A percentile compares a stretch with the other conserved stretches of the same genome.
Evolutionary conservation across 768 basidiomycete genomes (phyloP).

Genomic region (Mycena epipterygia): DNA sequence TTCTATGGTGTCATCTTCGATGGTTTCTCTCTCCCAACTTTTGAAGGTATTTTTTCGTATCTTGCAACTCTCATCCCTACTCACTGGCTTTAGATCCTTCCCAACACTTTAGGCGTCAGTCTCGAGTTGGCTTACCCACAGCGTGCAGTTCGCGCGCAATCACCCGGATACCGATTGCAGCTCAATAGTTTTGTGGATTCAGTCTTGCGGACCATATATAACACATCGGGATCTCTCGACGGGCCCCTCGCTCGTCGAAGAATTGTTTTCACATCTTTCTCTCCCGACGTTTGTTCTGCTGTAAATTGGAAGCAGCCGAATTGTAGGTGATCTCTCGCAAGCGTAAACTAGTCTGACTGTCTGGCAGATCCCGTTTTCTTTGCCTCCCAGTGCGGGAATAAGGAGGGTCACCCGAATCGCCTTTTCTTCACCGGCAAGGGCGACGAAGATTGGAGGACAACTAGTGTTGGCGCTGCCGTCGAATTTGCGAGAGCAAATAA

Average conservation of each 20-base stretch:
- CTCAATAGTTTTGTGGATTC: conserved; percentile 89
- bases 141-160: conserved; percentile 56
- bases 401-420: conserved; percentile 51
- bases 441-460: conserved; percentile 63
- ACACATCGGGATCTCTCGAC: conserved; percentile 67
- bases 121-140: conserved; percentile 85
- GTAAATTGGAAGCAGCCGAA: conserved; percentile 99
- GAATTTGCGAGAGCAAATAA: conserved; percentile 96
- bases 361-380: conserved; percentile 93
- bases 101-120: conserved; percentile 77
- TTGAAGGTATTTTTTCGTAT: conserved; percentile 65
- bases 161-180: conserved; percentile 68
- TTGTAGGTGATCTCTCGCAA: conserved; percentile 67
- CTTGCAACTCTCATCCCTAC: background rate
- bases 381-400: conserved; percentile 87
- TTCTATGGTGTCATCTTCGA: conserved; percentile 59
- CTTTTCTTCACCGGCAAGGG: conserved; percentile 55
- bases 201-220: conserved; percentile 87
- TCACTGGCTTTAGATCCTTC: conserved; percentile 62
- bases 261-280: conserved; percentile 94
- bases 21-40: conserved; percentile 83
- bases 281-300: conserved; percentile 89
- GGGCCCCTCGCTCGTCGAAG: conserved; percentile 73
- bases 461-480: conserved; percentile 90
- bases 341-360: conserved; percentile 12